Evolutionary conservation across 1,139 yeast species (phyloP).

Genomic region (Yarrowia galli): DNA sequence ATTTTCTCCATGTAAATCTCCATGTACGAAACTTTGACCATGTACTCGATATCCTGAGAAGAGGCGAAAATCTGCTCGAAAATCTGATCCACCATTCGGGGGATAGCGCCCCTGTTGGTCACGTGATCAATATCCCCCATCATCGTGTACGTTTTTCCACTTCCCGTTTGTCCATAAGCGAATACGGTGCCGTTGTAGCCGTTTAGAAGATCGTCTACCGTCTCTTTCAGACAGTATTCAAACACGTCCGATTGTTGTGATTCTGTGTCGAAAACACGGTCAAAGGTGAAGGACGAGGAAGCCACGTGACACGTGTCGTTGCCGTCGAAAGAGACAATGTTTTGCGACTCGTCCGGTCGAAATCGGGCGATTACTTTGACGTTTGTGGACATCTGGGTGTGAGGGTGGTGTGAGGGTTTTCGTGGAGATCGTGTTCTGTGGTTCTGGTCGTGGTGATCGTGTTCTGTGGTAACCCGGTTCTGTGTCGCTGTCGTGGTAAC

Average conservation of each 20-base stretch:
- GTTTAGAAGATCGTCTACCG: slow-evolving; percentile 70
- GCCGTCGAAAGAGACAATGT: slow-evolving; percentile 27
- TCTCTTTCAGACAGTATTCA: slow-evolving; percentile 63
- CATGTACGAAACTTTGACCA: slow-evolving; percentile 75
- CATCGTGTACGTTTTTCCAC: slow-evolving; percentile 89
- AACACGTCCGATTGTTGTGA: slow-evolving; percentile 68
- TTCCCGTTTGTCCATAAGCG: slow-evolving; percentile 90
- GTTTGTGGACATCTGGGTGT: slow-evolving; percentile 24
- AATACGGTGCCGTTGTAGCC: slow-evolving; percentile 88
- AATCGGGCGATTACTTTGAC: slow-evolving; percentile 37
- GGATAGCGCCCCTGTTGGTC: slow-evolving; percentile 65
- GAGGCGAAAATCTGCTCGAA: slow-evolving; percentile 64
- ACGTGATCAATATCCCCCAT: slow-evolving; percentile 63
- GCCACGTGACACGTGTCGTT: slow-evolving; percentile 20
- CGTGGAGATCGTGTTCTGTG: too few species aligned
- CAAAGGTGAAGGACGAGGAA: slow-evolving; percentile 63
- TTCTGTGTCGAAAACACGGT: slow-evolving; percentile 63
- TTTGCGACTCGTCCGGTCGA: slow-evolving; percentile 17
- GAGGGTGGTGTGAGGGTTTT: not conserved
- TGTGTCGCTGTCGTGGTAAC: too few species aligned
- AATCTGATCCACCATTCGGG: slow-evolving; percentile 72
- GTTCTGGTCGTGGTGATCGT: too few species aligned
- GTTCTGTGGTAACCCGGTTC: too few species aligned
- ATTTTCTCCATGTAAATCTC: slow-evolving; percentile 85
- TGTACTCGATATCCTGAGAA: slow-evolving; percentile 65